Evolutionary conservation across 2,329 filamentous ascomycete species (phyloP).

Genomic region (Aspergillus sp.): DNA sequence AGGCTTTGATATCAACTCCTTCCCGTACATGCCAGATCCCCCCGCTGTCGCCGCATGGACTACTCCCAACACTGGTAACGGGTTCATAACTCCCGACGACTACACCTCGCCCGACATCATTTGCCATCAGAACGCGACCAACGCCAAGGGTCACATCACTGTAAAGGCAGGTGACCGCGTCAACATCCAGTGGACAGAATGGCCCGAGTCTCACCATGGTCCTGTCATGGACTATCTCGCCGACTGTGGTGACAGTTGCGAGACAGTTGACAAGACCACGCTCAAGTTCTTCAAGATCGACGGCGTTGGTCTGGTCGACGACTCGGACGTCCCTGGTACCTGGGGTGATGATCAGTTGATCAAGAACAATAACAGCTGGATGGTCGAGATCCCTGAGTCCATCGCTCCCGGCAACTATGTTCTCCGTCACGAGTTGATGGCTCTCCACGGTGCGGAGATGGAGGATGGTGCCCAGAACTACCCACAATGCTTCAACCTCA

Average conservation of each 20-base stretch:
- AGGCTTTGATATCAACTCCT: slow-evolving; percentile 34
- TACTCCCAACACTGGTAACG: slow-evolving; percentile 45
- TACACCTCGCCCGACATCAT: slow-evolving; percentile 45
- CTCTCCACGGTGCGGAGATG: slow-evolving; percentile 38
- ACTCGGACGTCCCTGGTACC: slow-evolving; percentile 33
- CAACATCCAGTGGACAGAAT: slow-evolving; percentile 54
- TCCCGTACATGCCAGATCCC: slow-evolving; percentile 23
- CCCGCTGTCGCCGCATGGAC: slow-evolving; percentile 48
- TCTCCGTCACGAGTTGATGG: slow-evolving; percentile 47
- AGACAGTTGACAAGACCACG: slow-evolving; percentile 42
- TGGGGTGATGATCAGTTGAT: slow-evolving; percentile 51
- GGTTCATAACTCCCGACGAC: slow-evolving; percentile 42
- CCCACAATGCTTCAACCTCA: slow-evolving; percentile 51
- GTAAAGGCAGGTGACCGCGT: slow-evolving; percentile 52
- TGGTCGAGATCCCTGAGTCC: slow-evolving; percentile 38
- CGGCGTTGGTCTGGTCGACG: slow-evolving; percentile 44
- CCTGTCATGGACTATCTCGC: slow-evolving; percentile 58
- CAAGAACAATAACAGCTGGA: slow-evolving; percentile 41
- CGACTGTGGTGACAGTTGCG: slow-evolving; percentile 48
- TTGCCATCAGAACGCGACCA: slow-evolving; percentile 52
- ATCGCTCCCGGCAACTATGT: slow-evolving; percentile 45
- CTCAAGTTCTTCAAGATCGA: slow-evolving; percentile 58
- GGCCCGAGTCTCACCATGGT: slow-evolving; percentile 56
- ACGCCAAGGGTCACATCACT: slow-evolving; percentile 42
- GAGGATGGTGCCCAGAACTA: slow-evolving; percentile 45